These are phyloP conservation scores for Excoecaria agallocha DNA, from an alignment of 345 rosid species.

Conservation along the genomic window DNA sequence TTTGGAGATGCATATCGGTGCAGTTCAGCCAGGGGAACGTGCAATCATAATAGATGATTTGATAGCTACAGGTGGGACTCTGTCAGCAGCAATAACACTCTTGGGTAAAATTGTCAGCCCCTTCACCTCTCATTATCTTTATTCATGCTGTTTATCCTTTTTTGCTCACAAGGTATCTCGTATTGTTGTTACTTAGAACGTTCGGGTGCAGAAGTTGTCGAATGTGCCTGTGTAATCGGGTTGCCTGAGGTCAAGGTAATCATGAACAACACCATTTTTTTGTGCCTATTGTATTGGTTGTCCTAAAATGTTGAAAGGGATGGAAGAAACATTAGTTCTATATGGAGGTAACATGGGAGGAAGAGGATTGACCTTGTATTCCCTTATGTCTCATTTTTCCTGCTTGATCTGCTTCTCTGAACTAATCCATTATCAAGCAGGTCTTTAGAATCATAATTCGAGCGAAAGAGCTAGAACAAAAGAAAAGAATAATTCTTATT, in stretches of 20 bases:
- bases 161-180: background rate
- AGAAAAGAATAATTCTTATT: background rate
- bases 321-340: no score
- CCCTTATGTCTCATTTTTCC: no score
- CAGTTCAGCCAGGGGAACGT: conserved; percentile 64
- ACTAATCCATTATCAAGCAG: no score
- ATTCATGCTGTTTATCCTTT: background rate
- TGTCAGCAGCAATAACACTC: conserved; percentile 76
- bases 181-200: conserved; percentile 44
- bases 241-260: conserved; percentile 69
- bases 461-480: no score
- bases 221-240: conserved; percentile 79
- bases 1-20: conserved; percentile 76
- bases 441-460: no score
- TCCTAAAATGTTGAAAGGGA: no score
- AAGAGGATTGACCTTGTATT: no score
- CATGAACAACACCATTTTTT: background rate
- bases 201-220: conserved; percentile 59
- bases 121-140: background rate
- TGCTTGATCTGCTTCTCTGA: no score
- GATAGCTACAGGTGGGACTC: conserved; percentile 87
- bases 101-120: conserved; percentile 40
- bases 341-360: no score
- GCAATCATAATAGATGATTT: conserved; percentile 74
- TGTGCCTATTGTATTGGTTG: background rate